These are phyloP conservation scores for Aphanomyces stellatus DNA, from an alignment of 352 stramenopile genomes.

Conservation along the genomic window DNA sequence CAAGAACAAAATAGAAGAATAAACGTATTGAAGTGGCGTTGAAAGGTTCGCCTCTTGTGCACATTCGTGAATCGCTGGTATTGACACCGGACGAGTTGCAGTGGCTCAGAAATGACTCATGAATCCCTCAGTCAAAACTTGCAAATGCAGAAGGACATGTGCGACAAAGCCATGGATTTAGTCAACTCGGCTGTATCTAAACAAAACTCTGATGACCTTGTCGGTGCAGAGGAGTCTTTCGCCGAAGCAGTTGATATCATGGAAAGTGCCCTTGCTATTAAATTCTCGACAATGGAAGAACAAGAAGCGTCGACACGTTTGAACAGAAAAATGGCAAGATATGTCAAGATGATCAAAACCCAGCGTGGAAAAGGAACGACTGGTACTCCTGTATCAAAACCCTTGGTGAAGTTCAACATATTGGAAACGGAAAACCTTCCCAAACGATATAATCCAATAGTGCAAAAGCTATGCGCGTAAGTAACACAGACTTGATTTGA, in stretches of 20 bases:
- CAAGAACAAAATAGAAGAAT: too few relatives aligned
- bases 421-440: constrained; percentile 57
- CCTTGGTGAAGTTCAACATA: constrained; percentile 54
- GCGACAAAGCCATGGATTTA: constrained; percentile 32
- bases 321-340: constrained; percentile 39
- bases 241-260: constrained; percentile 31
- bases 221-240: constrained; percentile 24
- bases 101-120: background rate
- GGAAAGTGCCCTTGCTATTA: constrained; percentile 28
- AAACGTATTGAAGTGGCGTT: too few relatives aligned
- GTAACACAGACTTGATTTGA: background rate
- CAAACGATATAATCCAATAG: background rate
- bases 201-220: constrained; percentile 24
- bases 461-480: background rate
- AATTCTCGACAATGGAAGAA: constrained; percentile 29
- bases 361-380: constrained; percentile 23
- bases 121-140: constrained; percentile 12
- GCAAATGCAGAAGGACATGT: constrained; percentile 34
- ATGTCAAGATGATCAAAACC: constrained; percentile 42
- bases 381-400: background rate
- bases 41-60: too few relatives aligned
- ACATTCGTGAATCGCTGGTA: too few relatives aligned
- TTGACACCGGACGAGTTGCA: too few relatives aligned
- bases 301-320: constrained; percentile 26
- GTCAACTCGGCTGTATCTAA: constrained; percentile 30